Percentiles rank a stretch among this genome's conserved stretches.
Conservation (phyloP, 2,329 filamentous ascomycete species). For the Colletotrichum theobromicola region DNA sequence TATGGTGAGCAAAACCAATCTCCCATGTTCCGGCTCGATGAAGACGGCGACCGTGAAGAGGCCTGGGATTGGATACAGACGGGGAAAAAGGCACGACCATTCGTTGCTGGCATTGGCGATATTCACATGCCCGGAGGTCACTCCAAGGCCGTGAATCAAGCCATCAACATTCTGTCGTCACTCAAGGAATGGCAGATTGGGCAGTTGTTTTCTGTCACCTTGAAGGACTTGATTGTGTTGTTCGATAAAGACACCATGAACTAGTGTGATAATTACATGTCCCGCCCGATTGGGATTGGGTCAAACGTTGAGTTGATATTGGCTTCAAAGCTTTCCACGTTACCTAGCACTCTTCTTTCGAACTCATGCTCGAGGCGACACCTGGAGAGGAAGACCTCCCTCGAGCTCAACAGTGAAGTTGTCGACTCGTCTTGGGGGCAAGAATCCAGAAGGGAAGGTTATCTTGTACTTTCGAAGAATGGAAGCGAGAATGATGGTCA, state of each 20-base stretch:
- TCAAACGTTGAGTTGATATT: neutral
- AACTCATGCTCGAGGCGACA: neutral
- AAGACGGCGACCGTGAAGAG: neutral
- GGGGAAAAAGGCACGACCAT: neutral
- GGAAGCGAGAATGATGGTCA: neutral
- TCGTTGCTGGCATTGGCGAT: neutral
- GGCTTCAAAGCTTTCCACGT: neutral
- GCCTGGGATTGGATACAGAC: neutral
- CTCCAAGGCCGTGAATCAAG: neutral
- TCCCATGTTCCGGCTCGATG: neutral
- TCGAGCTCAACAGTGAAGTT: neutral
- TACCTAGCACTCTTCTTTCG: accelerated
- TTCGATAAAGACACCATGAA: neutral
- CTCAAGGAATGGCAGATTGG: neutral
- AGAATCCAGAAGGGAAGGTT: neutral
- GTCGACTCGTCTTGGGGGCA: neutral
- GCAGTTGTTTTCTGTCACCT: neutral
- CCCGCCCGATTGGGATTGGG: accelerated
- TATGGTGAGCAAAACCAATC: neutral
- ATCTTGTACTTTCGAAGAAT: neutral
- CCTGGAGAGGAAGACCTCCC: neutral
- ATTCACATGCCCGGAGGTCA: neutral
- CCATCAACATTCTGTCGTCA: neutral
- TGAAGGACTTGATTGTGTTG: neutral
- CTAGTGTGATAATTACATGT: neutral